Evolutionary conservation across 345 rosid species (phyloP).

Genomic region (Fremontodendron californicum): DNA sequence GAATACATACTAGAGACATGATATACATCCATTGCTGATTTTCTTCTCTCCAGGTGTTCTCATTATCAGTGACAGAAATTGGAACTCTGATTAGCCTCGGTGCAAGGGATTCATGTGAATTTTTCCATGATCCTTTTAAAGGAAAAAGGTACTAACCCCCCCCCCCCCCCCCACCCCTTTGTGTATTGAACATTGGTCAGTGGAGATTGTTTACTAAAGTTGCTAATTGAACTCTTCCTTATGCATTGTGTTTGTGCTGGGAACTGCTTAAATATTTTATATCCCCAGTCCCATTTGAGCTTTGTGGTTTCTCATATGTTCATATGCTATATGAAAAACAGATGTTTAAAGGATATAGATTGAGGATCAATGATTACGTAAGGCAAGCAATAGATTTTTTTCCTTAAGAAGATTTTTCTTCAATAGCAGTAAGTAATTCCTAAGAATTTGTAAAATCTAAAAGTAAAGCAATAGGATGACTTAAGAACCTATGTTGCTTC

Average conservation of each 20-base stretch:
- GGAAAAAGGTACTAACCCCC: constrained; percentile 59
- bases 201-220: too few species aligned
- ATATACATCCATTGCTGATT: constrained; percentile 13
- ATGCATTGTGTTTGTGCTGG: not conserved
- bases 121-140: constrained; percentile 81
- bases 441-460: not conserved
- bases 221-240: not conserved
- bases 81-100: constrained; percentile 71
- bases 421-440: not conserved
- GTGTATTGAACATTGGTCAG: too few species aligned
- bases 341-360: not conserved
- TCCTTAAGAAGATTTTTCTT: not conserved
- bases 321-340: not conserved
- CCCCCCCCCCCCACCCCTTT: not conserved
- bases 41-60: constrained; percentile 57
- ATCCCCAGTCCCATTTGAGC: not conserved
- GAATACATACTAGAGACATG: not conserved
- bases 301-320: not conserved
- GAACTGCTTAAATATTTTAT: not conserved
- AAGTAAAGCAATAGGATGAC: not conserved
- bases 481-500: too few species aligned
- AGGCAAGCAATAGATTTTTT: not conserved
- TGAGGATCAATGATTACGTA: not conserved
- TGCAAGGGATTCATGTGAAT: constrained; percentile 67
- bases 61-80: constrained; percentile 75